Percentiles rank a stretch among this genome's conserved stretches.
phyloP scores from a whole-genome alignment of 1,284 basidiomycete species.

The Trichosporon ovoides region DNA sequence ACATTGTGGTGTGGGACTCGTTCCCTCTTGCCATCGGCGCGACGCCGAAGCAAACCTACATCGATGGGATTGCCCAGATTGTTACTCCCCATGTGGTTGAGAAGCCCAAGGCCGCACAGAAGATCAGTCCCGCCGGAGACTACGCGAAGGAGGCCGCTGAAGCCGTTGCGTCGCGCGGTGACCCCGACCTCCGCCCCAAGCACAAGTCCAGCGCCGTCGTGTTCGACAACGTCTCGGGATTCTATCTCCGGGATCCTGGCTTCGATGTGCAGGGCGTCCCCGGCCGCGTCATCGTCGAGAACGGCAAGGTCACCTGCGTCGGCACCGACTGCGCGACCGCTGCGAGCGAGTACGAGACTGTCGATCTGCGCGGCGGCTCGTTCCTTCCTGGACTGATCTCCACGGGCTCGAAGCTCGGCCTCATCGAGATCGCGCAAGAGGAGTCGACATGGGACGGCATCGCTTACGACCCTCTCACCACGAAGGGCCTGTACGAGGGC shows the following conservation, averaged over 20 bases:
- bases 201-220: conserved; percentile 33
- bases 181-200: conserved; percentile 42
- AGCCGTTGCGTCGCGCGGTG: conserved; percentile 39
- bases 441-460: conserved; percentile 61
- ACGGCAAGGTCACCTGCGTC: conserved; percentile 48
- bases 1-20: conserved; percentile 83
- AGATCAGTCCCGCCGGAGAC: conserved; percentile 34
- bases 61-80: conserved; percentile 56
- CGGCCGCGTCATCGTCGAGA: conserved; percentile 31
- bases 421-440: conserved; percentile 55
- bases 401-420: conserved; percentile 48
- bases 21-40: conserved; percentile 69
- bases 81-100: conserved; percentile 34
- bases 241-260: conserved; percentile 22
- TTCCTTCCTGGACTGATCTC: conserved; percentile 48
- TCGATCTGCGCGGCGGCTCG: conserved; percentile 49
- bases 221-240: conserved; percentile 43
- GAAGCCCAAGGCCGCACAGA: conserved; percentile 42
- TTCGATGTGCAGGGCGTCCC: conserved; percentile 7
- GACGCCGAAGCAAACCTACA: conserved; percentile 56
- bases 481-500: conserved; percentile 53
- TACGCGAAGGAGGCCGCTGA: conserved; percentile 41
- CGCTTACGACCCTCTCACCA: conserved; percentile 28
- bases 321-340: conserved; percentile 27
- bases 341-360: conserved; percentile 20